A percentile compares a stretch with the other conserved stretches of the same genome.
phyloP scores from a whole-genome alignment of 164 flowering plant genomes.

The Berberis vulgaris region DNA sequence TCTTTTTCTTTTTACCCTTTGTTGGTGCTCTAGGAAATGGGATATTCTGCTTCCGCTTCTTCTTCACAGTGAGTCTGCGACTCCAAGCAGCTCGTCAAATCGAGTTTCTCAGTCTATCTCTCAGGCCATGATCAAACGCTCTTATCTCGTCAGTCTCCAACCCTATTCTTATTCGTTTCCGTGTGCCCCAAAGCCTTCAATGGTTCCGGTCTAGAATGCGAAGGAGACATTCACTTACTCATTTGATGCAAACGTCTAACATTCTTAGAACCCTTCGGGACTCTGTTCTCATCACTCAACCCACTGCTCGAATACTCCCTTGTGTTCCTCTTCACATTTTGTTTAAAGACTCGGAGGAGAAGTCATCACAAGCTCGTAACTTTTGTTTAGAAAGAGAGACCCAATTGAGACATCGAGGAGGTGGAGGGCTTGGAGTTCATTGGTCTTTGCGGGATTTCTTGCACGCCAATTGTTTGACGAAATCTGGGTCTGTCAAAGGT shows the following conservation, averaged over 20 bases:
- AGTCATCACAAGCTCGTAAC: background rate
- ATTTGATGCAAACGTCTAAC: conserved; percentile 22
- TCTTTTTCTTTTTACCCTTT: too few species aligned
- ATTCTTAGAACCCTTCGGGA: conserved; percentile 13
- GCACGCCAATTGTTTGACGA: background rate
- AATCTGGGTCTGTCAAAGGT: background rate
- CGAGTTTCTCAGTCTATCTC: too few species aligned
- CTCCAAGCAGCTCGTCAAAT: too few species aligned
- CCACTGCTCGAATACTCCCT: background rate
- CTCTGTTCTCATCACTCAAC: conserved; percentile 6
- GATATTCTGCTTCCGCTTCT: too few species aligned
- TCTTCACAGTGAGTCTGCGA: too few species aligned
- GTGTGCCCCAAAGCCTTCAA: background rate
- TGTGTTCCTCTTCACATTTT: background rate
- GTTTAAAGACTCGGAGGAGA: background rate
- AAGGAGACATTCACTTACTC: background rate
- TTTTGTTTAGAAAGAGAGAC: background rate
- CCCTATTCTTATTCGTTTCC: too few species aligned
- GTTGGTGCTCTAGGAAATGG: too few species aligned
- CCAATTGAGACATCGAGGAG: background rate
- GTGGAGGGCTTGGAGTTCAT: background rate
- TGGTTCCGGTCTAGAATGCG: background rate
- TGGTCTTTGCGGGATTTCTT: conserved; percentile 4
- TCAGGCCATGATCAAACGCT: too few species aligned
- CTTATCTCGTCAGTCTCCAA: too few species aligned